Percentiles rank a stretch among this genome's conserved stretches.
phyloP scores from a whole-genome alignment of 345 rosid species.

The Hibiscus trionum region DNA sequence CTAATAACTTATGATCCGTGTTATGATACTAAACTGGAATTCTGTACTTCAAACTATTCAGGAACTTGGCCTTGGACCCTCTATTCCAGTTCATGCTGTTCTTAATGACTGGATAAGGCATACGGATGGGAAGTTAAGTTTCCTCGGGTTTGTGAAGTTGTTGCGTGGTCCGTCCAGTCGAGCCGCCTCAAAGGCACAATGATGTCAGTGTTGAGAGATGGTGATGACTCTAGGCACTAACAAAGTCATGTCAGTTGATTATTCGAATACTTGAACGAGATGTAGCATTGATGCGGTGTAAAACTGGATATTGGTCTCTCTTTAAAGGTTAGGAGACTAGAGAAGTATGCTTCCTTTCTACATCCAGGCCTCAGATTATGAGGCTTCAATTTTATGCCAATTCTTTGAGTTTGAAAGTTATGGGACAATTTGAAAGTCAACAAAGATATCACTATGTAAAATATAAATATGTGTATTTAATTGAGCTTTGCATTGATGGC shows the following conservation, averaged over 20 bases:
- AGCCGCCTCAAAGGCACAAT: slow-evolving; percentile 24
- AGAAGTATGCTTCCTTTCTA: neutral
- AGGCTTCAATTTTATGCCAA: neutral
- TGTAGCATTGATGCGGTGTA: neutral
- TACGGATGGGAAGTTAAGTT: slow-evolving; percentile 88
- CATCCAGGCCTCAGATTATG: neutral
- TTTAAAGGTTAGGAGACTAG: neutral
- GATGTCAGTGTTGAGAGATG: slow-evolving; percentile 7
- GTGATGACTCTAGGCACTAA: neutral
- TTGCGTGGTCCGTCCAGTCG: slow-evolving; percentile 75
- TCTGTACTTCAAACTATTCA: slow-evolving; percentile 22
- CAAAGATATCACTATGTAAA: slow-evolving; percentile 16
- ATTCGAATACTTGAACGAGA: neutral
- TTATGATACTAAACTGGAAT: neutral
- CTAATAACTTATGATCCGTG: neutral
- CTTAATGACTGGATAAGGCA: slow-evolving; percentile 91
- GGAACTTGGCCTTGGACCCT: slow-evolving; percentile 96
- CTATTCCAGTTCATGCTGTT: slow-evolving; percentile 79
- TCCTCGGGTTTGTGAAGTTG: slow-evolving; percentile 79
- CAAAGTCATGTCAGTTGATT: neutral
- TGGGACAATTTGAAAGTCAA: neutral
- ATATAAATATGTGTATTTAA: too few species aligned
- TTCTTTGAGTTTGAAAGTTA: slow-evolving; percentile 15
- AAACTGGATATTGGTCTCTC: neutral
- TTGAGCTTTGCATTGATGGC: too few species aligned